Base-by-base conservation (phyloP, 2,329 filamentous ascomycete genomes). In the Fusarium sp. region DNA sequence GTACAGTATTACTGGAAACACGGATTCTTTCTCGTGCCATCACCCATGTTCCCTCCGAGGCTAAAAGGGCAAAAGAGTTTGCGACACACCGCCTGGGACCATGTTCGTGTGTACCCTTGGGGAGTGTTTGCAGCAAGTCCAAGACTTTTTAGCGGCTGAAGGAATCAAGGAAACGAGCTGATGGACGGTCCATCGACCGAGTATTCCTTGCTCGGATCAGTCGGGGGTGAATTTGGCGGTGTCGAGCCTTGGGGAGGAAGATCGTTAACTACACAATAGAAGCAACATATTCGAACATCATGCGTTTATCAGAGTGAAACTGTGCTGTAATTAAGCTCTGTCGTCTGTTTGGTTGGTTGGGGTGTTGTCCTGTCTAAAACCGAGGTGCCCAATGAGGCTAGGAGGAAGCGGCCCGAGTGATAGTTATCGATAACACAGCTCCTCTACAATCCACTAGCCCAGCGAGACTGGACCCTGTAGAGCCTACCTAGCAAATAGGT, bases 61-160 rank as follows among this genome's bases (percentile, higher is more conserved):
- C 49, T 35, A 39, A 53, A 62, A 62, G 46, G 50, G 23, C 37
- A 62, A 58, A 39, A 62, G 56, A 56, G 63, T 60, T 63, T 67
- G 67, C 58, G 62, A 59, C 63, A 73, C 68, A 73, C 71, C 68
- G 71, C 71, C 62, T 57, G 67, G 64, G 58, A 54, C 46, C 62
- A 62, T 70, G 55, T 56, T 68, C 45, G 37, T 70, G 52, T 66
- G 65, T 62, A 71, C 52, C 35, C 56, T 46, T 59, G 70, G 68
- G 68, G 70, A 72, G 70, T 73, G 66, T 59, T 73, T 72, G 63
- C 68, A 71, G 53, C 71, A 65, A 62, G 61, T 35, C 46, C 30
- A 35, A 52, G 46, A 52, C 61, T 32, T 56, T 64, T 43, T 69
- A 70, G 66, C 53, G 66, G 62, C 67, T 67, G 58, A 67, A 49